phyloP scores from a whole-genome alignment of 441 rosid genomes.

The Breynia disticha region DNA sequence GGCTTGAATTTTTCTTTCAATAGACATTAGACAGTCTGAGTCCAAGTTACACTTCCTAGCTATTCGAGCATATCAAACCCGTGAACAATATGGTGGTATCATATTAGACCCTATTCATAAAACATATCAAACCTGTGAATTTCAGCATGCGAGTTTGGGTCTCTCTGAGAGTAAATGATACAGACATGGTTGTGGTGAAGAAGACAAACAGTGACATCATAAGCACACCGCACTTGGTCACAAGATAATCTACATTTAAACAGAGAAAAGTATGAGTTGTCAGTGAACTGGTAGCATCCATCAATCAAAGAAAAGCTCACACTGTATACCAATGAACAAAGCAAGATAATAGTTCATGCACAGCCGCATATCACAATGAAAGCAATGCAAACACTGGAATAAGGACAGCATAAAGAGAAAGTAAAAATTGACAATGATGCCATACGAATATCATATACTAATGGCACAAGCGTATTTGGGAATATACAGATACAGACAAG shows the following conservation, averaged over 20 bases:
- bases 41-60: too few relatives aligned
- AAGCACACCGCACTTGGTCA: constrained; percentile 96
- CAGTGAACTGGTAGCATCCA: background rate
- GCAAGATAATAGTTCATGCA: too few relatives aligned
- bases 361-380: too few relatives aligned
- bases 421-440: too few relatives aligned
- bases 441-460: too few relatives aligned
- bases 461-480: too few relatives aligned
- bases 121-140: constrained; percentile 75
- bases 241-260: constrained; percentile 74
- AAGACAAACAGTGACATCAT: constrained; percentile 98
- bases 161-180: constrained; percentile 94
- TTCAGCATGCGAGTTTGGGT: constrained; percentile 96
- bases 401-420: too few relatives aligned
- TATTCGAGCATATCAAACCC: background rate
- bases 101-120: background rate
- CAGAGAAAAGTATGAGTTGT: constrained; percentile 10
- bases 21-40: too few relatives aligned
- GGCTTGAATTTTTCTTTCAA: too few relatives aligned
- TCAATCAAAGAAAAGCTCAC: background rate
- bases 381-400: too few relatives aligned
- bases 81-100: constrained; percentile 8
- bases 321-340: background rate
- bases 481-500: too few relatives aligned
- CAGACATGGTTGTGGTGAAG: constrained; percentile 98